phyloP scores from a whole-genome alignment of 2,329 filamentous ascomycete genomes.

The Xylaria sp. region DNA sequence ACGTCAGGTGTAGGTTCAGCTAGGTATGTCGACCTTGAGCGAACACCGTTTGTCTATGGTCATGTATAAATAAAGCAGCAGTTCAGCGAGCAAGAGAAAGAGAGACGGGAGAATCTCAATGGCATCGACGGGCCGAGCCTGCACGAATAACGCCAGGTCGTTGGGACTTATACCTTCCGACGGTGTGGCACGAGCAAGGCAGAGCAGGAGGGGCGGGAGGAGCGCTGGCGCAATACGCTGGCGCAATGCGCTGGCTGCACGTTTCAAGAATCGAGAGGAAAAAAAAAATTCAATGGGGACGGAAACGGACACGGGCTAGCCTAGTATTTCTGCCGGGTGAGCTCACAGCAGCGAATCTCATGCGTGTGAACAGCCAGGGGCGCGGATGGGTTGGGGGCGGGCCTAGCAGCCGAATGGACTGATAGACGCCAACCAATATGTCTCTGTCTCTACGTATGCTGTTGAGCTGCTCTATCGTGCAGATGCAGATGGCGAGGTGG shows the following conservation, averaged over 20 bases:
- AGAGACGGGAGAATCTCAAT: slow-evolving; percentile 38
- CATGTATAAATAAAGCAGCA: slow-evolving; percentile 34
- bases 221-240: slow-evolving; percentile 42
- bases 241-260: slow-evolving; percentile 44
- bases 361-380: slow-evolving; percentile 43
- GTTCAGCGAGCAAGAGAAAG: slow-evolving; percentile 33
- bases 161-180: slow-evolving; percentile 40
- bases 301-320: slow-evolving; percentile 39
- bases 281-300: slow-evolving; percentile 39
- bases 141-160: slow-evolving; percentile 32
- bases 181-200: slow-evolving; percentile 34
- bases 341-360: slow-evolving; percentile 45
- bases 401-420: slow-evolving; percentile 42
- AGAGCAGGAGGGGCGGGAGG: slow-evolving; percentile 34
- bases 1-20: slow-evolving; percentile 21
- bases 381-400: slow-evolving; percentile 42
- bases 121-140: slow-evolving; percentile 24
- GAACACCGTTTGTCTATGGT: slow-evolving; percentile 31
- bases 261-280: slow-evolving; percentile 41
- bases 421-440: slow-evolving; percentile 34
- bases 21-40: slow-evolving; percentile 32
- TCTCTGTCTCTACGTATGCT: slow-evolving; percentile 22
- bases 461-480: slow-evolving; percentile 4
- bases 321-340: slow-evolving; percentile 45
- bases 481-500: slow-evolving; percentile 29